Conservation (phyloP, 495 filamentous ascomycete genomes). For the Aeminium ludgeri region DNA sequence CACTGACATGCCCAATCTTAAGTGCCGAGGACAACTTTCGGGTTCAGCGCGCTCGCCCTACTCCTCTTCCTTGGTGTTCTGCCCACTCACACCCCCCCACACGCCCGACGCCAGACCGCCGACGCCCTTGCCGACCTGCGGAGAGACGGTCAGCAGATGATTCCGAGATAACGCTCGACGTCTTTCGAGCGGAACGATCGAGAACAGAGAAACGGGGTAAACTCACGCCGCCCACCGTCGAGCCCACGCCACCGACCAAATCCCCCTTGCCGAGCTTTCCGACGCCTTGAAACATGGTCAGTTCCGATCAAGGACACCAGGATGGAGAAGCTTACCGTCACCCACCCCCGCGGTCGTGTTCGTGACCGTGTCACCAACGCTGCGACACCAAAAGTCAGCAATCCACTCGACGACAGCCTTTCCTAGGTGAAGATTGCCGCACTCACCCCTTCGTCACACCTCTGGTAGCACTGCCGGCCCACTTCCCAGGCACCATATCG, state of each 20-base stretch:
- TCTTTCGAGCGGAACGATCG: too few species aligned
- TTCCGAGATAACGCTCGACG: too few species aligned
- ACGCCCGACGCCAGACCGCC: constrained; percentile 14
- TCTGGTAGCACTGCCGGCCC: constrained; percentile 8
- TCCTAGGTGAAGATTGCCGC: background rate
- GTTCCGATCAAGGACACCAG: too few species aligned
- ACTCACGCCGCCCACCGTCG: constrained; percentile 11
- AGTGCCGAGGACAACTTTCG: too few species aligned
- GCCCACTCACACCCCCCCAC: constrained; percentile 15
- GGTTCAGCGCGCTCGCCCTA: too few species aligned
- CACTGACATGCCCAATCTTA: too few species aligned
- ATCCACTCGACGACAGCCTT: too few species aligned
- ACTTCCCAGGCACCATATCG: constrained; percentile 4
- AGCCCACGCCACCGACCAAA: constrained; percentile 11
- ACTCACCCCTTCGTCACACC: constrained; percentile 13
- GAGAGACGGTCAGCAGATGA: too few species aligned
- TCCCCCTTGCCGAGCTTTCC: constrained; percentile 16
- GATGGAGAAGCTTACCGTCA: too few species aligned
- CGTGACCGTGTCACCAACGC: constrained; percentile 8
- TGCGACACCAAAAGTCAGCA: too few species aligned
- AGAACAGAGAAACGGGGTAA: too few species aligned
- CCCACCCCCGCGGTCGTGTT: constrained; percentile 11
- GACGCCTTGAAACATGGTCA: constrained; percentile 2
- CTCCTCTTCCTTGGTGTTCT: constrained; percentile 6
- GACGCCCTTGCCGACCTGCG: constrained; percentile 9